Evolutionary conservation across 768 basidiomycete genomes (phyloP).

Genomic region (Phallus indusiatus): DNA sequence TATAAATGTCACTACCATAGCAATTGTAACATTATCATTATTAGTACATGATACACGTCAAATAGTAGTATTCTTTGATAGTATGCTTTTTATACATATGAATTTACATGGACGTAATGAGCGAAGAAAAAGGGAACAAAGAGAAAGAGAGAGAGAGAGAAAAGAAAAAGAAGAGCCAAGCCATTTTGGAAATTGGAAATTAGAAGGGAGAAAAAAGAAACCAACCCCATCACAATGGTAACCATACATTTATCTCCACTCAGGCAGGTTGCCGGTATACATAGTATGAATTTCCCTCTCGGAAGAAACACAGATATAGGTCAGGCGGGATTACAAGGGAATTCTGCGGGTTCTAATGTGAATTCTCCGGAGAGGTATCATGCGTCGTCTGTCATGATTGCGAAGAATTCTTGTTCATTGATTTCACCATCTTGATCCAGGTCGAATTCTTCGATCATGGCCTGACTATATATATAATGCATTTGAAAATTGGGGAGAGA

Average conservation of each 20-base stretch:
- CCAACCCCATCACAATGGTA: not conserved
- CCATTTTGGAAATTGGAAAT: not conserved
- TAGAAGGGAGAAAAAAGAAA: too few relatives aligned
- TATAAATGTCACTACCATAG: not conserved
- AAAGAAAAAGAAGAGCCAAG: too few relatives aligned
- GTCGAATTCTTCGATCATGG: constrained; percentile 99
- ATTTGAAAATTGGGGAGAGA: constrained; percentile 17
- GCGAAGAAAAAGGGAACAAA: too few relatives aligned
- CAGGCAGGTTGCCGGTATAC: not conserved
- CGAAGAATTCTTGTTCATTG: constrained; percentile 91
- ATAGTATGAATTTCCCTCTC: not conserved
- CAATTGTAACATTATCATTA: not conserved
- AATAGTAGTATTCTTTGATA: not conserved
- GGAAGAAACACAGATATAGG: not conserved
- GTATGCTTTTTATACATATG: not conserved
- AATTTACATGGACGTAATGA: not conserved
- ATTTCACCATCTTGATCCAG: constrained; percentile 98
- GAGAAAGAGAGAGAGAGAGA: too few relatives aligned
- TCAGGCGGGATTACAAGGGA: not conserved
- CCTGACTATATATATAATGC: constrained; percentile 68
- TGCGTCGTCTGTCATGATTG: constrained; percentile 93
- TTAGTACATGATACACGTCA: not conserved
- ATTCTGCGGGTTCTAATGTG: not conserved
- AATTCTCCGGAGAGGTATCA: constrained; percentile 20
- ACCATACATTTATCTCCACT: too few relatives aligned